These are phyloP conservation scores for Neonectria hederae DNA, from an alignment of 2,329 filamentous ascomycete species.

Conservation along the genomic window DNA sequence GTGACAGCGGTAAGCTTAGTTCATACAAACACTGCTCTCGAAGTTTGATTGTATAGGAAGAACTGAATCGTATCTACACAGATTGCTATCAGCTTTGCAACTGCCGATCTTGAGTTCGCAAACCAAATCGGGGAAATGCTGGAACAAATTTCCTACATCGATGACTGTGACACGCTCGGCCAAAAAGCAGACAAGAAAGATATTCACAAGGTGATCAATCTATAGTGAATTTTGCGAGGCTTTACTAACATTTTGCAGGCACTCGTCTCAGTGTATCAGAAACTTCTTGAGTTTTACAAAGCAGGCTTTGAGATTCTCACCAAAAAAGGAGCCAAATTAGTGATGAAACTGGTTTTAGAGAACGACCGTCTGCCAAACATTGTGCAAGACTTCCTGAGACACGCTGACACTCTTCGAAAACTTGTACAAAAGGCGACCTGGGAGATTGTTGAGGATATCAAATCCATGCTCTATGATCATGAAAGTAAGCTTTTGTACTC, in stretches of 20 bases:
- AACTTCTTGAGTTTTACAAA: slow-evolving; percentile 42
- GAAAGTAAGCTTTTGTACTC: slow-evolving; percentile 6
- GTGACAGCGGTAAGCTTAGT: slow-evolving; percentile 38
- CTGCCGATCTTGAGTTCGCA: slow-evolving; percentile 30
- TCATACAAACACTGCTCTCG: neutral
- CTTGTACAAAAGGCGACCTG: slow-evolving; percentile 39
- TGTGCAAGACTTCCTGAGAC: slow-evolving; percentile 39
- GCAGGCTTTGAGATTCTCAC: slow-evolving; percentile 38
- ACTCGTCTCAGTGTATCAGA: slow-evolving; percentile 40
- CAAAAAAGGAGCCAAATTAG: slow-evolving; percentile 29
- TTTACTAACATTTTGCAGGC: slow-evolving; percentile 28
- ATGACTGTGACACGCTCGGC: slow-evolving; percentile 44
- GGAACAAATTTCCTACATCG: slow-evolving; percentile 44
- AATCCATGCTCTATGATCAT: slow-evolving; percentile 38
- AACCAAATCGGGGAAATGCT: slow-evolving; percentile 42
- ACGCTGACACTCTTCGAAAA: slow-evolving; percentile 38
- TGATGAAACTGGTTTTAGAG: slow-evolving; percentile 30
- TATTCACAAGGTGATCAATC: slow-evolving; percentile 22
- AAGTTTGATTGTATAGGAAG: neutral
- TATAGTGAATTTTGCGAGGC: neutral
- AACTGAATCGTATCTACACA: slow-evolving; percentile 15
- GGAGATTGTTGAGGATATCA: slow-evolving; percentile 33
- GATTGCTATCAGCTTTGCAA: slow-evolving; percentile 41
- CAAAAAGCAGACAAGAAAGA: slow-evolving; percentile 31
- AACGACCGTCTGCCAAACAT: slow-evolving; percentile 35